Evolutionary conservation across 441 rosid genomes (phyloP).

Genomic region (Flueggea neowawraea): DNA sequence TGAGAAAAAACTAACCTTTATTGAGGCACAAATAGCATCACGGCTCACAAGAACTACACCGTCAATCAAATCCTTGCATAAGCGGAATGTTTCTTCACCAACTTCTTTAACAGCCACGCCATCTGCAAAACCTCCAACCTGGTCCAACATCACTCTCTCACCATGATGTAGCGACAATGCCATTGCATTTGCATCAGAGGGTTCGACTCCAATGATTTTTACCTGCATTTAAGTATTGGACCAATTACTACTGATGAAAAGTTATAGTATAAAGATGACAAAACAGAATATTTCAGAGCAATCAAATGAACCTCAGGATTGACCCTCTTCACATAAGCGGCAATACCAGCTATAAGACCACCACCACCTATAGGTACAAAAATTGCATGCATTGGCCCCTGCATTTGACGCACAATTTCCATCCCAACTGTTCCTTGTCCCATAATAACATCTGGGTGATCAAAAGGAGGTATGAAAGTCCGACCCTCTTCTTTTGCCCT

Average conservation of each 20-base stretch:
- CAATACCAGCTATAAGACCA: conserved; percentile 96
- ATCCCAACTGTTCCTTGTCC: conserved; percentile 98
- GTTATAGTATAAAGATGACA: conserved; percentile 3
- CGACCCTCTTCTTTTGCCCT: conserved; percentile 62
- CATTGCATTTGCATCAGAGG: conserved; percentile 95
- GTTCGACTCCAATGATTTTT: conserved; percentile 95
- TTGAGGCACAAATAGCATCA: conserved; percentile 96
- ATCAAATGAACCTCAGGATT: conserved; percentile 59
- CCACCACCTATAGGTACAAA: conserved; percentile 99
- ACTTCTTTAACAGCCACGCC: conserved; percentile 99
- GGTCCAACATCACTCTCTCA: conserved; percentile 75
- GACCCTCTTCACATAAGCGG: conserved; percentile 91
- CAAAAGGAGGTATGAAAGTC: conserved; percentile 92
- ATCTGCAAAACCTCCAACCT: conserved; percentile 97
- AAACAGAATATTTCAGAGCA: too few relatives aligned
- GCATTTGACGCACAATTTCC: conserved; percentile 86
- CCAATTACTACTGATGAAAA: not conserved
- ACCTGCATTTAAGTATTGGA: conserved; percentile 42
- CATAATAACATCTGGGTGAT: conserved; percentile 87
- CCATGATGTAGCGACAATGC: conserved; percentile 93
- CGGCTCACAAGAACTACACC: conserved; percentile 97
- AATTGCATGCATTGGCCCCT: conserved; percentile 77
- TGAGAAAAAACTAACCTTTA: too few relatives aligned
- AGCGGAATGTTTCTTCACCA: conserved; percentile 87
- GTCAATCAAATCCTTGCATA: conserved; percentile 78